Base-by-base conservation (phyloP, 2,329 filamentous ascomycete genomes). In the Dactylellina cionopaga region DNA sequence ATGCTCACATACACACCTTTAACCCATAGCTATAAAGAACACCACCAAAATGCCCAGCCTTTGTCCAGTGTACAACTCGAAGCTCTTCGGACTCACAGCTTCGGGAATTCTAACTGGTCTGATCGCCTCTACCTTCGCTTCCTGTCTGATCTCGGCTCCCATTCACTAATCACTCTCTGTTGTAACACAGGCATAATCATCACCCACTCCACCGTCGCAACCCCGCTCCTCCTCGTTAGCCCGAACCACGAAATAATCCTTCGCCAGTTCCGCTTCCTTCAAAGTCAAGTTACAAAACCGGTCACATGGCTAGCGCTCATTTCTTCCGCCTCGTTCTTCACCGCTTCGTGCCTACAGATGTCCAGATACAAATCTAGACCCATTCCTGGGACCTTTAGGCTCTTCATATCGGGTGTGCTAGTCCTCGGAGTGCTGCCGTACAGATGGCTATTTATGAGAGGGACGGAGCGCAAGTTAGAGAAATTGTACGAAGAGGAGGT, bases 401-500 rank as follows among this genome's bases (percentile, higher is more conserved):
- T 37, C 46, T 47, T 62, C 10, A 11, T 52, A 1, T 41, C 65
- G 10, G 58, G 58, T 2, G 19, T 29, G 0, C 11, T 58, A 3
- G 44, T 63, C 11, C 3, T 51, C 0, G 31, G 58, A 1, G 39
- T 64, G 10, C 17, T 71, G 9, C 66, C 66, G 2, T 71, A 71
- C 27, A 27, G 27, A 4, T 37, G 10, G n/a, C 9, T 71, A 10
- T 3, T 64, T 6, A 71, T 71, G 66, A 37, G 43, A 2, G 27
- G 43, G 19, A 71, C 66, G 15, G 66, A 64, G 33, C 24, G 27
- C n/a, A 71, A 54, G 27, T 46, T 71, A 31, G 19, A 58, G 6
- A 22, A 13, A 19, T 35, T 71, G 10, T 71, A 71, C 46, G 19
- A 44, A n/a, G 58, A 64, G 27, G 66, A 71, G 27, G 43, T 71